Evolutionary conservation across 2,329 filamentous ascomycete species (phyloP).

Genomic region (Microsporum audouinii): DNA sequence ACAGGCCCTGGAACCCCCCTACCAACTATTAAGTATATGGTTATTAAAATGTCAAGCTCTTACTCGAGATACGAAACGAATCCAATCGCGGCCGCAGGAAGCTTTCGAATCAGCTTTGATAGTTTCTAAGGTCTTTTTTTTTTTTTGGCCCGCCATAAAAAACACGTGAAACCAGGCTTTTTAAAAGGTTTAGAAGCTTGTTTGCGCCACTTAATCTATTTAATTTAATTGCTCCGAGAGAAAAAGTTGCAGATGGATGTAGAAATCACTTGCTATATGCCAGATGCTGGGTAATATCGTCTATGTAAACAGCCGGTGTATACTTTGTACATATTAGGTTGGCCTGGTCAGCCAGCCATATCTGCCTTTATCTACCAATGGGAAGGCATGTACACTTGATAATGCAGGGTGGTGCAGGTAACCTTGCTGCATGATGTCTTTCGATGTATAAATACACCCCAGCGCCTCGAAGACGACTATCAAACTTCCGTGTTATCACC

Average conservation of each 20-base stretch:
- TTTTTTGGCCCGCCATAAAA: no score
- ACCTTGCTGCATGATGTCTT: not conserved
- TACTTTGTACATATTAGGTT: not conserved
- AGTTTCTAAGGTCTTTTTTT: not conserved
- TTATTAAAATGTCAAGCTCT: no score
- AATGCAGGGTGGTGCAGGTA: not conserved
- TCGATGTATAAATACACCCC: not conserved
- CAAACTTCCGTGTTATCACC: not conserved
- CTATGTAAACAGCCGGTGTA: not conserved
- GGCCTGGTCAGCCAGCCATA: not conserved
- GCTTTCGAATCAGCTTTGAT: not conserved
- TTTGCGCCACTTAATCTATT: not conserved
- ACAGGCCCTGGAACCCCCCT: not conserved
- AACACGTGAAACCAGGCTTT: not conserved
- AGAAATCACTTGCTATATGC: not conserved
- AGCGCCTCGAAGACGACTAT: not conserved
- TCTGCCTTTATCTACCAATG: not conserved
- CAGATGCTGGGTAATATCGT: not conserved
- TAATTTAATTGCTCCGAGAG: not conserved
- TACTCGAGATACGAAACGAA: not conserved
- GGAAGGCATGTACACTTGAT: not conserved
- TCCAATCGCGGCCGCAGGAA: not conserved
- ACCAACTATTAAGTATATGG: not conserved
- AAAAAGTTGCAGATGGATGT: not conserved
- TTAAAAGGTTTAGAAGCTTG: not conserved